Conservation (phyloP, 352 stramenopile species). For the Globisporangium solare region DNA sequence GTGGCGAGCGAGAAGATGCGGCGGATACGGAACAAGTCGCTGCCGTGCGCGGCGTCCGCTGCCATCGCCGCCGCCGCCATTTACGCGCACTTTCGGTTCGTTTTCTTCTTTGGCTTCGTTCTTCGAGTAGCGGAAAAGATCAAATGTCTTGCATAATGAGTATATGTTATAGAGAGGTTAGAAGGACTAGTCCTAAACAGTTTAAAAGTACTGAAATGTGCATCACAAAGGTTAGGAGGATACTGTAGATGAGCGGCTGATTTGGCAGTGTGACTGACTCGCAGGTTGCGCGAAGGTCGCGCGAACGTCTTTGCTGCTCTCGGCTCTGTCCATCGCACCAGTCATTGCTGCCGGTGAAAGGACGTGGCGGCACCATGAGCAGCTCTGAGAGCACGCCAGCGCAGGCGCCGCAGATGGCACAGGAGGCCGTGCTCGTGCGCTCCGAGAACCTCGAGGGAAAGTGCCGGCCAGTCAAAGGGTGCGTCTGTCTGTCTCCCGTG, state of each 20-base stretch:
- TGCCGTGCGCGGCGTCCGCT: conserved; percentile 22
- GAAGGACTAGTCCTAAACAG: no score
- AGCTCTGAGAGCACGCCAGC: neutral
- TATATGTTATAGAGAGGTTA: neutral
- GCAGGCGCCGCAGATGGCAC: conserved; percentile 42
- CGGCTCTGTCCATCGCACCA: conserved; percentile 11
- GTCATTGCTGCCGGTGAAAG: conserved; percentile 11
- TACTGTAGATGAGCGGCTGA: neutral
- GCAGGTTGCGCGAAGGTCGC: conserved; percentile 14
- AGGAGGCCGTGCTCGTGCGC: conserved; percentile 68
- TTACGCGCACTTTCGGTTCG: neutral
- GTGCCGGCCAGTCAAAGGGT: conserved; percentile 38
- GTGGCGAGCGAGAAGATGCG: conserved; percentile 44
- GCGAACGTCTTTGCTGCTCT: conserved; percentile 11
- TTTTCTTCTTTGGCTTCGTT: neutral
- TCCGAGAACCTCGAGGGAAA: conserved; percentile 80
- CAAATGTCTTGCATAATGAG: neutral
- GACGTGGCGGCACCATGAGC: neutral
- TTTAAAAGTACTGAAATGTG: no score
- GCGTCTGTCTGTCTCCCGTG: conserved; percentile 2
- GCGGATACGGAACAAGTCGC: conserved; percentile 72
- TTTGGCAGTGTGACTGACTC: neutral
- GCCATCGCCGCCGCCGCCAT: neutral
- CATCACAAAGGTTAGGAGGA: no score
- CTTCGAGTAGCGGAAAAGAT: neutral